Evolutionary conservation across 78 protist species (phyloP).

Genomic region (Mastigamoeba balamuthi): DNA sequence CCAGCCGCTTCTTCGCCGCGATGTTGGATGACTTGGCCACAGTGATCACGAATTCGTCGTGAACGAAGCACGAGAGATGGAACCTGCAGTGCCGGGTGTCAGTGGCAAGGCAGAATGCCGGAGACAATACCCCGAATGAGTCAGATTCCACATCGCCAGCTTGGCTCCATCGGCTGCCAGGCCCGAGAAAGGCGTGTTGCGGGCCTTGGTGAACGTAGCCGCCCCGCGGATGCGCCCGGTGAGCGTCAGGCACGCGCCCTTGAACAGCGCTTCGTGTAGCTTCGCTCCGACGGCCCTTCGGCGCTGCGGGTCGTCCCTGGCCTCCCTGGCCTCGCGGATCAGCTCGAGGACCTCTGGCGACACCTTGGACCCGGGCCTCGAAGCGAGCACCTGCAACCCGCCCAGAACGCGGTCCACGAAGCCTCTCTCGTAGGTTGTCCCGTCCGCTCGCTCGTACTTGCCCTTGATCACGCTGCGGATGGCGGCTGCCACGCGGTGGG

Average conservation of each 20-base stretch:
- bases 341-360: too few species aligned
- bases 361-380: too few species aligned
- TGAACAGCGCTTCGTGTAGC: not conserved
- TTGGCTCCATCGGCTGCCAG: slow-evolving; percentile 7
- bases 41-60: not conserved
- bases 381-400: too few species aligned
- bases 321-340: not conserved
- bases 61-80: not conserved
- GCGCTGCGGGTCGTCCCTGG: too few species aligned
- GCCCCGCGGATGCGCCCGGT: not conserved
- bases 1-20: not conserved
- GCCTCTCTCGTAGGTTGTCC: not conserved
- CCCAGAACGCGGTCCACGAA: not conserved
- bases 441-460: not conserved
- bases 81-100: too few species aligned
- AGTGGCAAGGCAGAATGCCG: too few species aligned
- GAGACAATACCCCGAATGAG: not conserved
- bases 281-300: not conserved
- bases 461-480: not conserved
- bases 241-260: not conserved
- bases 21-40: not conserved
- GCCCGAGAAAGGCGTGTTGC: slow-evolving; percentile 6
- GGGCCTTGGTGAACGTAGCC: not conserved
- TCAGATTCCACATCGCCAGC: slow-evolving; percentile 1
- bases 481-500: not conserved